Evolutionary conservation across 2,329 filamentous ascomycete species (phyloP).

Genomic region (Coniochaeta ligniaria): DNA sequence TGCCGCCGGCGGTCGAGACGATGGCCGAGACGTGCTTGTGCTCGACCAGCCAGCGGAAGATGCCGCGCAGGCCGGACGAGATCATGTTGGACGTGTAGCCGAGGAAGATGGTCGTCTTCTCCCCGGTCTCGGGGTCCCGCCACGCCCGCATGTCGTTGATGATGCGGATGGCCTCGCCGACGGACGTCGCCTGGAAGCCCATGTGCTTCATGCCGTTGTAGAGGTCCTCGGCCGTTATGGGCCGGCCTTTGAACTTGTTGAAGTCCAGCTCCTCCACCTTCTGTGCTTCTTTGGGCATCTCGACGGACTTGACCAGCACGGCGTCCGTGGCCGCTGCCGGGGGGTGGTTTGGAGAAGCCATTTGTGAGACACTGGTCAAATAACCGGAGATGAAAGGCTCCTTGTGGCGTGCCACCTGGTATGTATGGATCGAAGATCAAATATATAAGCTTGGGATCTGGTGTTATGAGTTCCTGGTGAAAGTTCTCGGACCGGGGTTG

Average conservation of each 20-base stretch:
- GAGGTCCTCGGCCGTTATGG: constrained; percentile 81
- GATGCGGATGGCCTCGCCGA: constrained; percentile 81
- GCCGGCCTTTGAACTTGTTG: constrained; percentile 65
- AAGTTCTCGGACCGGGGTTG: background rate
- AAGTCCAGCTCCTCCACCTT: constrained; percentile 91
- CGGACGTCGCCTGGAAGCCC: constrained; percentile 65
- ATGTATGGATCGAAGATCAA: too few species aligned
- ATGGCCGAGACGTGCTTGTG: constrained; percentile 89
- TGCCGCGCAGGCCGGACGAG: constrained; percentile 87
- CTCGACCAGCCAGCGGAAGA: constrained; percentile 85
- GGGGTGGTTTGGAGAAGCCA: constrained; percentile 32
- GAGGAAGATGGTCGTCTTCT: constrained; percentile 87
- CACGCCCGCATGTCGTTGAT: constrained; percentile 92
- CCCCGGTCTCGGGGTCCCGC: constrained; percentile 70
- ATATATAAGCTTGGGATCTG: background rate
- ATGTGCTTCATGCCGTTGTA: constrained; percentile 76
- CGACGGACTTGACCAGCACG: constrained; percentile 77
- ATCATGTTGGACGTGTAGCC: constrained; percentile 98
- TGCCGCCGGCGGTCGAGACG: constrained; percentile 89
- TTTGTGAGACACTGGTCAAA: background rate
- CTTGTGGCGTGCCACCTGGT: too few species aligned
- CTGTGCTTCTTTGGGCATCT: constrained; percentile 70
- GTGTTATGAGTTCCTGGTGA: background rate
- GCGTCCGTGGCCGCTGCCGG: constrained; percentile 65
- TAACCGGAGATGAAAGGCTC: too few species aligned